phyloP scores from a whole-genome alignment of 1,284 basidiomycete species.

The Ceratobasidium sp. region DNA sequence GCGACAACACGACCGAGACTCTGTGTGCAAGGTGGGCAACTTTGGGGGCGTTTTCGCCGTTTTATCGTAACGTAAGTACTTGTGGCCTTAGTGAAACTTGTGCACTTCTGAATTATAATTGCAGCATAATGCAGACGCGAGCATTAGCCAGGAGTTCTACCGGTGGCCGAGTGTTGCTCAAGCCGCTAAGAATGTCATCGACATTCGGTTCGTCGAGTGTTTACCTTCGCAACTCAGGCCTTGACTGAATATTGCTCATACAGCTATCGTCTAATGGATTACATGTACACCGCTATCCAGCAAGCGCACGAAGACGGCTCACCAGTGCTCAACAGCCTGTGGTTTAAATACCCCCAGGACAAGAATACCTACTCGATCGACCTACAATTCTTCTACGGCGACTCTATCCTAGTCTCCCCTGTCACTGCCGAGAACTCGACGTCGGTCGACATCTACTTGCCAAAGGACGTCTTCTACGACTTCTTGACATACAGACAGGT shows the following conservation, averaged over 20 bases:
- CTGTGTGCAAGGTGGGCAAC: slow-evolving; percentile 78
- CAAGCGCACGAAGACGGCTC: slow-evolving; percentile 70
- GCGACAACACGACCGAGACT: slow-evolving; percentile 70
- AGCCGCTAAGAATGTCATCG: slow-evolving; percentile 72
- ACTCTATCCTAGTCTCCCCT: slow-evolving; percentile 76
- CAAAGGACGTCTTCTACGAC: slow-evolving; percentile 75
- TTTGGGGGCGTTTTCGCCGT: slow-evolving; percentile 78
- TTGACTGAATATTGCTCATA: no score
- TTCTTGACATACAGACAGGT: slow-evolving; percentile 68
- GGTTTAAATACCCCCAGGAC: slow-evolving; percentile 76
- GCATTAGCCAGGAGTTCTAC: slow-evolving; percentile 77
- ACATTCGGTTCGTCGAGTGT: slow-evolving; percentile 70
- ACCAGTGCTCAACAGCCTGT: slow-evolving; percentile 73
- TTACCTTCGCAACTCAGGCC: no score
- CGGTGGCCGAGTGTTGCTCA: slow-evolving; percentile 70
- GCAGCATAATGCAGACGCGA: slow-evolving; percentile 71
- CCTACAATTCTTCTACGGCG: slow-evolving; percentile 77
- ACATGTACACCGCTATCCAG: slow-evolving; percentile 80
- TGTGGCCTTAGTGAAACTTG: background rate
- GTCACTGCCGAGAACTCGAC: slow-evolving; percentile 74
- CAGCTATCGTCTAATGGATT: slow-evolving; percentile 63
- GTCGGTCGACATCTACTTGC: slow-evolving; percentile 73
- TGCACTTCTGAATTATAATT: slow-evolving; percentile 25
- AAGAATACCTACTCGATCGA: slow-evolving; percentile 70
- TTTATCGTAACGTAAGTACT: slow-evolving; percentile 74